These are phyloP conservation scores for Mortierella sp. DNA, from an alignment of 371 early-diverging fungal genomes.

Conservation along the genomic window DNA sequence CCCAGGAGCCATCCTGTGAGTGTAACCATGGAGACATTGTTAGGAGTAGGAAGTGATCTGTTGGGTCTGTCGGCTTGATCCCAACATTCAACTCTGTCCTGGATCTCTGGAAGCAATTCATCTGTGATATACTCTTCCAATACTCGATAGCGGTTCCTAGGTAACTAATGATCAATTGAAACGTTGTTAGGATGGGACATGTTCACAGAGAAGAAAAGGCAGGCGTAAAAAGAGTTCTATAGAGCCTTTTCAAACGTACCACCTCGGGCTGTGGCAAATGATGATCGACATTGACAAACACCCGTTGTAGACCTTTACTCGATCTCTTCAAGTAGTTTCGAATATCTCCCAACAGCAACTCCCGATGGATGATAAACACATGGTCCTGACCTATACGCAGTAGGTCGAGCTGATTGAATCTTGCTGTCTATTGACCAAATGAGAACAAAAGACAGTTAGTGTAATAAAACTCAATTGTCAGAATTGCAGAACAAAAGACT, in stretches of 20 bases:
- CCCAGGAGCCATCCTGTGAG: constrained; percentile 38
- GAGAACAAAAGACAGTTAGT: no score
- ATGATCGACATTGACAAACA: constrained; percentile 39
- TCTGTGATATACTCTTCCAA: constrained; percentile 25
- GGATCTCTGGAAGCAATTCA: constrained; percentile 11
- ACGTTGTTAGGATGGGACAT: no score
- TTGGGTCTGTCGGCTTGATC: constrained; percentile 13
- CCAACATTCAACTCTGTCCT: constrained; percentile 23
- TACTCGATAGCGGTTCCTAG: constrained; percentile 11
- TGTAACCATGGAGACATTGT: constrained; percentile 20
- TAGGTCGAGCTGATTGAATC: constrained; percentile 29
- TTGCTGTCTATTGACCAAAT: constrained; percentile 4
- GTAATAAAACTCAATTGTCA: background rate
- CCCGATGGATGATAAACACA: constrained; percentile 29
- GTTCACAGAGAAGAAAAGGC: no score
- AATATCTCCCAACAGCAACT: constrained; percentile 25
- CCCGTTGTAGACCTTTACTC: constrained; percentile 9
- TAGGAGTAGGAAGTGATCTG: constrained; percentile 5
- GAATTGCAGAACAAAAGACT: background rate
- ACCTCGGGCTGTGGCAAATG: constrained; percentile 26
- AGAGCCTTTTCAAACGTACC: constrained; percentile 17
- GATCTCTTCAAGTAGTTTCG: constrained; percentile 23
- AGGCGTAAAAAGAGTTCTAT: no score
- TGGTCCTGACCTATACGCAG: constrained; percentile 39
- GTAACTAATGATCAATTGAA: background rate